Evolutionary conservation across 306 rosid species (phyloP).

Genomic region (Prunus mongolica): DNA sequence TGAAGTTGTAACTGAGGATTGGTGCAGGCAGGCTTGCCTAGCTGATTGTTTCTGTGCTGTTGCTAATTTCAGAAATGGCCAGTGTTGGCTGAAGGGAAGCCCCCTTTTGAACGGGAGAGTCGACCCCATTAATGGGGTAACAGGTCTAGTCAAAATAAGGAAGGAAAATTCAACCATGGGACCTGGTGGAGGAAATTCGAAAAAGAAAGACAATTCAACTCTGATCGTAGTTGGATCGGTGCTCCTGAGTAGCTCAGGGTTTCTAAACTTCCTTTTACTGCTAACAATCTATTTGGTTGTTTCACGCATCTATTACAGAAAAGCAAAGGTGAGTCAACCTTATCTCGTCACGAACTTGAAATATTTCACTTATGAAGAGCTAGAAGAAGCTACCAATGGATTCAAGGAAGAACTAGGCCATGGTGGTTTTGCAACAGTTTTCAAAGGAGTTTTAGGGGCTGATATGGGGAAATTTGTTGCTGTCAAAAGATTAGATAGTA

Average conservation of each 20-base stretch:
- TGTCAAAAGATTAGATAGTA: constrained; percentile 37
- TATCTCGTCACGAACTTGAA: not conserved
- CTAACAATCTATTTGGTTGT: constrained; percentile 17
- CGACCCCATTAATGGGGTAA: not conserved
- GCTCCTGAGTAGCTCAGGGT: constrained; percentile 40
- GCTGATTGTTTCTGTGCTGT: constrained; percentile 50
- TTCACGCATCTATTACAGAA: constrained; percentile 17
- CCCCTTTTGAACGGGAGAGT: constrained; percentile 47
- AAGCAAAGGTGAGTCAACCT: constrained; percentile 20
- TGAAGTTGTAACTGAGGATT: constrained; percentile 14
- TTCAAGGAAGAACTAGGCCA: constrained; percentile 21
- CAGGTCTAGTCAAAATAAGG: constrained; percentile 40
- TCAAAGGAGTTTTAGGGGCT: constrained; percentile 24
- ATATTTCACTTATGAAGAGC: constrained; percentile 18
- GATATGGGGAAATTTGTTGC: constrained; percentile 31
- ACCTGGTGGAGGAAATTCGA: not conserved
- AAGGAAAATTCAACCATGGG: constrained; percentile 26
- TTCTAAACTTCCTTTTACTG: constrained; percentile 26
- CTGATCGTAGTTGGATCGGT: constrained; percentile 28
- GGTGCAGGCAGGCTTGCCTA: constrained; percentile 32
- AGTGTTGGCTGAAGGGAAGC: constrained; percentile 44
- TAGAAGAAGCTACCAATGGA: constrained; percentile 19
- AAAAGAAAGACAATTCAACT: constrained; percentile 16
- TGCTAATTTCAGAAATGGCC: constrained; percentile 26
- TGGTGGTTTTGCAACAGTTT: constrained; percentile 28